Evolutionary conservation across 2,329 filamentous ascomycete species (phyloP).

Genomic region (Davidsoniella neocaledoniae): DNA sequence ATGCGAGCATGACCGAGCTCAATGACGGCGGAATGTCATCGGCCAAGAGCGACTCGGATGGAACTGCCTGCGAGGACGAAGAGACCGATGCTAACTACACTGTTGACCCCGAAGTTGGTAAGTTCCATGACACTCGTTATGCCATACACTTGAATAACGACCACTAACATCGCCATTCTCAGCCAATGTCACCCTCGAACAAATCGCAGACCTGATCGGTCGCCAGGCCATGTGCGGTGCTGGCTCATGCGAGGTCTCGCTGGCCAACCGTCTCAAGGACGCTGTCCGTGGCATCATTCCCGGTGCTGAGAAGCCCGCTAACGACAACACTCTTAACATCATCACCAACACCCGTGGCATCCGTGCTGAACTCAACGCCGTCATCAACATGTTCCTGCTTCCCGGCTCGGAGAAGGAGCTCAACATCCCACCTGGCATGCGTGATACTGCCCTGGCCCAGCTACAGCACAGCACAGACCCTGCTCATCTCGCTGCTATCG

Average conservation of each 20-base stretch:
- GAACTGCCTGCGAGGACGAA: conserved; percentile 16
- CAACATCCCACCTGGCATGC: conserved; percentile 28
- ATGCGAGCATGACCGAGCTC: conserved; percentile 8
- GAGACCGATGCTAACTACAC: conserved; percentile 19
- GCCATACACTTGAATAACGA: neutral
- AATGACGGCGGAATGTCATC: conserved; percentile 1
- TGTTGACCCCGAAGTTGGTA: conserved; percentile 21
- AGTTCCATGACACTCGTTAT: conserved; percentile 6
- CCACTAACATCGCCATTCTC: neutral
- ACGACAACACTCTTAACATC: conserved; percentile 13
- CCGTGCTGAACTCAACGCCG: conserved; percentile 22
- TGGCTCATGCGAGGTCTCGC: conserved; percentile 10
- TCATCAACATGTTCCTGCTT: conserved; percentile 25
- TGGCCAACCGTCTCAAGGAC: conserved; percentile 15
- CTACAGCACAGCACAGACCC: conserved; percentile 24
- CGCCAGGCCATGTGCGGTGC: conserved; percentile 12
- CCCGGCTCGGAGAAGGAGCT: conserved; percentile 28
- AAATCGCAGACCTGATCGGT: conserved; percentile 12
- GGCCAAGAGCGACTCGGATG: conserved; percentile 1
- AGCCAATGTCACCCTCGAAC: conserved; percentile 12
- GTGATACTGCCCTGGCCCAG: conserved; percentile 22
- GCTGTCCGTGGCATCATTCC: conserved; percentile 14
- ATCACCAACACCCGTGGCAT: conserved; percentile 11
- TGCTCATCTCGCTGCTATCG: conserved; percentile 24
- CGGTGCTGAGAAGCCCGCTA: conserved; percentile 4